Base-by-base conservation (phyloP, 2,329 filamentous ascomycete genomes). In the Ophiognomonia clavigignenti-juglandacearum region DNA sequence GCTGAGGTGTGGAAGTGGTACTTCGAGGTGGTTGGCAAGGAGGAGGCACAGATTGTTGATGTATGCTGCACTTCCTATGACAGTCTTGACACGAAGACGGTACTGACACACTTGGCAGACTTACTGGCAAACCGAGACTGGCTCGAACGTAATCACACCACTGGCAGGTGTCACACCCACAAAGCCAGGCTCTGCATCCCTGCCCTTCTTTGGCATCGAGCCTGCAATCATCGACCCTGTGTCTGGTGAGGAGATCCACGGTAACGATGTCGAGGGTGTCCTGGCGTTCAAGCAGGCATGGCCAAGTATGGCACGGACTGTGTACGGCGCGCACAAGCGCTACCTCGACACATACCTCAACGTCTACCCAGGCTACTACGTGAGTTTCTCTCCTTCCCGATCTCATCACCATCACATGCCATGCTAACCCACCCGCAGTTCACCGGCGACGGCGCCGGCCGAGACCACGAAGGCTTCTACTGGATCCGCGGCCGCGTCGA, bases 1-100 rank as follows among this genome's bases (percentile, higher is more conserved):
- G 88, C 92, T 19, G 93, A 98, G 68, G 87, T 98, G 50, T 98
- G 93, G 93, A 97, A 97, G 73, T 98, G 93, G 93, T 98, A 97
- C 72, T 92, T 90, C 65, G 90, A 97, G 68, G 79, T 86, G 57
- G 90, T 98, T 44, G 93, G 93, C 62, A 95, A 90, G 77, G 85
- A 92, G 68, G 85, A 95, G 67, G 86, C 88, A 40, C 93, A 98
- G 63, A 77, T 98, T 66, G 85, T 96, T 46, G 93, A 98, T 66
- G 90, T 95, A 74, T 79, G 89, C 80, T 45, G 44, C 22, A n/a
- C n/a, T n/a, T n/a, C n/a, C n/a, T n/a, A n/a, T n/a, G n/a, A n/a
- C n/a, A n/a, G n/a, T n/a, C n/a, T n/a, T n/a, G n/a, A n/a, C n/a
- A n/a, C n/a, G n/a, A n/a, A n/a, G n/a, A n/a, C n/a, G n/a, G 8